Base-by-base conservation (phyloP, 2,329 filamentous ascomycete species). In the Hymenotorrendiella dingleyae region DNA sequence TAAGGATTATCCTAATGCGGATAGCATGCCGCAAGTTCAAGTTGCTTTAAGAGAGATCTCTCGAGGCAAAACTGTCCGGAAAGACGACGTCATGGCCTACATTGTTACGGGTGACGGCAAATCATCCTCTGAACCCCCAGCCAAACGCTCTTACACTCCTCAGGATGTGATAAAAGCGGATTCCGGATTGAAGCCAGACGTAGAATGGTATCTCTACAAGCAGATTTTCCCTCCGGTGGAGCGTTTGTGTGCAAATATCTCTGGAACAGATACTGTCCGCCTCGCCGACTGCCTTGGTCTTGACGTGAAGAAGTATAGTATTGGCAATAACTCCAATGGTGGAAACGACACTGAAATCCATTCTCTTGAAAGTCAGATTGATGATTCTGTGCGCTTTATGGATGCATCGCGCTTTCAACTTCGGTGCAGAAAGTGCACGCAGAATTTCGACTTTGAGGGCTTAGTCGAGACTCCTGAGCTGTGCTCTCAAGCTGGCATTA, bases 151-250 rank as follows among this genome's bases (percentile, higher is more conserved):
- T 3, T 91, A 87, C 62, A 82, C 85, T 4, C 83, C 87, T 1
- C 83, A 89, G 44, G 93, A 98, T 62, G 81, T 94, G 14, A 70
- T 86, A 46, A 94, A 93, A 59, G 61, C 78, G 12, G 85, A 86
- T 53, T 81, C 83, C 1, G 82, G 72, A 1, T 74, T 98, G 6
- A 76, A 83, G 45, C 87, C 90, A 2, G 93, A 98, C 59, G 78
- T 96, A n/a, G 93, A 98, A 61, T 97, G 90, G 78, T 98, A 98
- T 64, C 79, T 98, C 28, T 84, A 88, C 70, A 98, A 98, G 71
- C 93, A 98, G 65, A 96, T 98, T 46, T 88, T 98, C 67, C 93
- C 93, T 9, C 93, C 93, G 0, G 93, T 98, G 20, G 93, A 98
- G 68, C 87, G 93, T 74, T 81, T 98, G 17, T 98, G 93, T 62